Percentiles rank a stretch among this genome's conserved stretches.
Evolutionary conservation across 768 basidiomycete species (phyloP).

Genomic region (Suillus subaureus): DNA sequence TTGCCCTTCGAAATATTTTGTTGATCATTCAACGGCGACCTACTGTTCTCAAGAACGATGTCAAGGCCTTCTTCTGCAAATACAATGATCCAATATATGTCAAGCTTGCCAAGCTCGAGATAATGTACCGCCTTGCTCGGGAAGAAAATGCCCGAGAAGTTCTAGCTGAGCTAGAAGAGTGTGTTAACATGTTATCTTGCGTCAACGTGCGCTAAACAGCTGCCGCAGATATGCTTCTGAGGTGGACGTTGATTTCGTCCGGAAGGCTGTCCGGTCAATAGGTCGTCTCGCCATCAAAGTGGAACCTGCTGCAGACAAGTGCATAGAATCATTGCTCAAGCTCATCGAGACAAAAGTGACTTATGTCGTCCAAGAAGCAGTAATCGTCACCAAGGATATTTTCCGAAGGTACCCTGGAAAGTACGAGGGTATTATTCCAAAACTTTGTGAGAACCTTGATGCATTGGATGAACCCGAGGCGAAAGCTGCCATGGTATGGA

Average conservation of each 20-base stretch:
- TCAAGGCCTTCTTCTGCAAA: constrained; percentile 99
- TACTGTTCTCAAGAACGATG: constrained; percentile 91
- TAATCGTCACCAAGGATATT: constrained; percentile 97
- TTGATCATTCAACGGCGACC: constrained; percentile 96
- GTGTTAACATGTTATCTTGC: constrained; percentile 23
- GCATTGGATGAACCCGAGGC: constrained; percentile 93
- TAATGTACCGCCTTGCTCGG: constrained; percentile 97
- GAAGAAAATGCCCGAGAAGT: constrained; percentile 93
- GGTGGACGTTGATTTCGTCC: constrained; percentile 97
- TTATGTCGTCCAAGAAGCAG: constrained; percentile 96
- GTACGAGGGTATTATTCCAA: constrained; percentile 96
- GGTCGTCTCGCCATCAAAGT: constrained; percentile 99
- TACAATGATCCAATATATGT: constrained; percentile 99
- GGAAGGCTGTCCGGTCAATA: constrained; percentile 96
- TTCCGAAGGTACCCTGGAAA: constrained; percentile 96
- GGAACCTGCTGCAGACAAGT: constrained; percentile 81
- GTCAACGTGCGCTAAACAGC: neutral
- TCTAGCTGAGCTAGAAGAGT: constrained; percentile 94
- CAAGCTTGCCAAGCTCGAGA: constrained; percentile 96
- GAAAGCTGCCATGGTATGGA: constrained; percentile 98
- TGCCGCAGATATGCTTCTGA: constrained; percentile 87
- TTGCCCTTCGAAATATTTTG: constrained; percentile 93
- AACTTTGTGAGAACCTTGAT: constrained; percentile 90
- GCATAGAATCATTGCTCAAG: constrained; percentile 82
- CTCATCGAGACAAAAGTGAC: constrained; percentile 92